Base-by-base conservation (phyloP, 192 early-diverging fungal species). In the Paraglomus brasilianum region DNA sequence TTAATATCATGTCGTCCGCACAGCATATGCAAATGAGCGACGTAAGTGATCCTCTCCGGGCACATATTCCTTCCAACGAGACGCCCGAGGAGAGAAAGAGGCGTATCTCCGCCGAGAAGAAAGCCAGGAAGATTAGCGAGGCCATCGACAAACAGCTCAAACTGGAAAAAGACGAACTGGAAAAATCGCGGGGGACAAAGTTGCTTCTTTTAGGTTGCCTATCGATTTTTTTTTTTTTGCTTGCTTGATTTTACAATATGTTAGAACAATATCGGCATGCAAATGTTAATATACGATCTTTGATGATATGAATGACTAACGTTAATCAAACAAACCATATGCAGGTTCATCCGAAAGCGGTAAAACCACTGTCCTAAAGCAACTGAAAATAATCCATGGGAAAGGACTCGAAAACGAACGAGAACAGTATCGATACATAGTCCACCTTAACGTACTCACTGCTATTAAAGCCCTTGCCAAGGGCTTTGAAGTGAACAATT, bases 321-420 rank as follows among this genome's bases (percentile, higher is more conserved):
- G 15, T 39, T 51, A 38, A 36, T 24, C 45, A 47, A n/a, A n/a
- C n/a, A n/a, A n/a, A n/a, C n/a, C n/a, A 30, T 38, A 48, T 19
- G 21, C 75, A 84, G 85, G 85, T 59, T 82, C 86, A 42, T 81
- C 82, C 17, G 86, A 87, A 70, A 82, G 82, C n/a, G 86, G 86
- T 50, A 87, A 87, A 76, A 83, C 86, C 5, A 87, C 86, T 11
- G 79, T 81, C 7, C 56, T 79, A 22, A 75, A 76, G 36, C 81
- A 78, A 64, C 45, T 74, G n/a, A 72, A 75, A 74, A 61, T 74
- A 38, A 72, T 77, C 30, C 73, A 72, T 48, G 71, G 75, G 45
- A 65, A 75, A 45, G 81, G 79, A 36, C 56, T 66, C 42, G 74
- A 75, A 70, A 38, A 56, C 19, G 80, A 81, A 65, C 76, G 80